These are phyloP conservation scores for Apiotrichum siamense DNA, from an alignment of 1,284 basidiomycete genomes.

Conservation along the genomic window DNA sequence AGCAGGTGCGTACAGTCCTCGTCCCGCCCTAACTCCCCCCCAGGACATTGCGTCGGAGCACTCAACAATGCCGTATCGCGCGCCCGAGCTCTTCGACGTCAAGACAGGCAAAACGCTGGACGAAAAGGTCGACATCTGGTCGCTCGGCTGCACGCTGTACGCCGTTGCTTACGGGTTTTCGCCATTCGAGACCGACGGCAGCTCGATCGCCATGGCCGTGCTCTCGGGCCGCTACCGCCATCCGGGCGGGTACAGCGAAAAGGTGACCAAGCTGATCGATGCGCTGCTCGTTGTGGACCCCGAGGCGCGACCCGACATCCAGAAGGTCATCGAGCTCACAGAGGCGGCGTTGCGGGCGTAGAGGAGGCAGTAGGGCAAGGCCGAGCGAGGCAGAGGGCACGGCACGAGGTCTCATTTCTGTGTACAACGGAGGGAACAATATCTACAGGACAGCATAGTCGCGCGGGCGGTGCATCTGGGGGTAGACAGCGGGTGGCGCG, in stretches of 20 bases:
- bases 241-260: slow-evolving; percentile 66
- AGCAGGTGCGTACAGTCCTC: slow-evolving; percentile 56
- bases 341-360: slow-evolving; percentile 51
- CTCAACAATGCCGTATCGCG: slow-evolving; percentile 92
- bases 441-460: not conserved
- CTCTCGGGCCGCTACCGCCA: slow-evolving; percentile 79
- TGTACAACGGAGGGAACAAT: not conserved
- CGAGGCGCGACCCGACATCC: slow-evolving; percentile 70
- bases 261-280: slow-evolving; percentile 72
- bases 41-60: slow-evolving; percentile 91
- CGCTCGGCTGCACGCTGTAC: slow-evolving; percentile 83
- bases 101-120: slow-evolving; percentile 81
- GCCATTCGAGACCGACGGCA: slow-evolving; percentile 84
- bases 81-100: slow-evolving; percentile 90
- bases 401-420: no score
- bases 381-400: no score
- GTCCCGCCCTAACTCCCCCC: not conserved
- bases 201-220: slow-evolving; percentile 92
- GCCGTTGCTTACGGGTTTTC: slow-evolving; percentile 88
- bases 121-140: slow-evolving; percentile 96
- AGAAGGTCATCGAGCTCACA: slow-evolving; percentile 68
- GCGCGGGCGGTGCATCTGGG: not conserved
- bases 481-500: not conserved
- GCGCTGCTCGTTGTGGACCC: slow-evolving; percentile 75
- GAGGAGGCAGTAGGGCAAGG: no score